These are phyloP conservation scores for Tanacetum coccineum DNA, from an alignment of 129 eudicot genomes.

Conservation along the genomic window DNA sequence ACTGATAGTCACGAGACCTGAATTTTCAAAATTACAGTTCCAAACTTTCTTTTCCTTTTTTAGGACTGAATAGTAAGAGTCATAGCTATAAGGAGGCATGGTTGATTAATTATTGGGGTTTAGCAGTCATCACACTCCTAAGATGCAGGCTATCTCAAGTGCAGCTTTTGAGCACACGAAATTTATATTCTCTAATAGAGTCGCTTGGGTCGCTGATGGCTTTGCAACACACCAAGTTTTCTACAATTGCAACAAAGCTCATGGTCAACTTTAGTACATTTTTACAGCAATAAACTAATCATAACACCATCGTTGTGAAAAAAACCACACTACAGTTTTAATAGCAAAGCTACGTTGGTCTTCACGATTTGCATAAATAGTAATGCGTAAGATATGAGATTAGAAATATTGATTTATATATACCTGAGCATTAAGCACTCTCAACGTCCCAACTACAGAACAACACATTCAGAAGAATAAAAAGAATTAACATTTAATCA, in stretches of 20 bases:
- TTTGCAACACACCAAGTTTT: slow-evolving; percentile 95
- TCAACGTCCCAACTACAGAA: slow-evolving; percentile 43
- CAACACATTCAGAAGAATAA: slow-evolving; percentile 1
- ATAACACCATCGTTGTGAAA: neutral
- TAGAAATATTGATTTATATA: slow-evolving; percentile 5
- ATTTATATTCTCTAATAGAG: slow-evolving; percentile 46
- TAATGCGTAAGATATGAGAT: neutral
- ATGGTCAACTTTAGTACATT: neutral
- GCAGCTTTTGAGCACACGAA: slow-evolving; percentile 62
- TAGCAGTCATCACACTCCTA: slow-evolving; percentile 58
- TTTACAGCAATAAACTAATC: neutral
- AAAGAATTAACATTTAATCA: neutral
- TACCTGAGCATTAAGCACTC: slow-evolving; percentile 54
- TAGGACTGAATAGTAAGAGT: slow-evolving; percentile 61
- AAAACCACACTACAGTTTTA: neutral
- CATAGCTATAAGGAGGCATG: slow-evolving; percentile 89
- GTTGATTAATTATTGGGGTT: slow-evolving; percentile 53
- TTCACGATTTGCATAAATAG: slow-evolving; percentile 3
- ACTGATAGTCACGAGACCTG: slow-evolving; percentile 50
- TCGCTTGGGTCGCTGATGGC: slow-evolving; percentile 56
- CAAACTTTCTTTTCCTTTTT: slow-evolving; percentile 64
- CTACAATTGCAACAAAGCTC: slow-evolving; percentile 32
- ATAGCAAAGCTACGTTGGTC: slow-evolving; percentile 6
- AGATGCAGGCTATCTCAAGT: slow-evolving; percentile 48
- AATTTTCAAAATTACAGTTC: slow-evolving; percentile 61